Evolutionary conservation across 768 basidiomycete genomes (phyloP).

Genomic region (Russula sp.): DNA sequence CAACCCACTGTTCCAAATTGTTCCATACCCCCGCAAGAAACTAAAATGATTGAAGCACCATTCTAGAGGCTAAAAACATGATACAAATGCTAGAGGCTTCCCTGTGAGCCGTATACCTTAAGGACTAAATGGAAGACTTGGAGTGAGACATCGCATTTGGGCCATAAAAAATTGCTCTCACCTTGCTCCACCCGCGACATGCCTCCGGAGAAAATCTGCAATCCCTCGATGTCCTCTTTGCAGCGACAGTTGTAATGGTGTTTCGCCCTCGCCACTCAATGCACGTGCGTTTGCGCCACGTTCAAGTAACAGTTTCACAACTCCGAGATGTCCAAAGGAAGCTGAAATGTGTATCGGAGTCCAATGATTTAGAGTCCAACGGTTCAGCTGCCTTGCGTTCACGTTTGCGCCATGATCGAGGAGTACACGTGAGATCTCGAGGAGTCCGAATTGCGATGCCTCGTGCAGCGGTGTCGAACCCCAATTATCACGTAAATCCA

Average conservation of each 20-base stretch:
- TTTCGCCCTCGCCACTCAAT: neutral
- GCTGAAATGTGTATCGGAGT: conserved; percentile 9
- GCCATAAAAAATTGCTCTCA: neutral
- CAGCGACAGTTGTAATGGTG: neutral
- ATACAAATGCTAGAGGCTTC: no score
- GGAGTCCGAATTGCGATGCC: conserved; percentile 1
- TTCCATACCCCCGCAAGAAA: no score
- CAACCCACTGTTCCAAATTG: no score
- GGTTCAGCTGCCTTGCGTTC: neutral
- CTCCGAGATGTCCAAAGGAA: neutral
- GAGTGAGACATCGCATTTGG: neutral
- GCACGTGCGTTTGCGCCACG: neutral
- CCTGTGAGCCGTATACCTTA: no score
- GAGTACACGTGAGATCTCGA: neutral
- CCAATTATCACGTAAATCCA: neutral
- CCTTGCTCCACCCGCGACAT: neutral
- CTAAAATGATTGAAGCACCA: no score
- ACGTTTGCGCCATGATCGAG: conserved; percentile 6
- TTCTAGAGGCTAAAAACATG: no score
- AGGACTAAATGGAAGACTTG: neutral
- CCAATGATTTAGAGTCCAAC: conserved; percentile 8
- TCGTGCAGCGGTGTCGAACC: conserved; percentile 6
- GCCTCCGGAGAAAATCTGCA: neutral
- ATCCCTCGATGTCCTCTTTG: neutral
- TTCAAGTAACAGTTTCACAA: conserved; percentile 1